Evolutionary conservation across 768 basidiomycete genomes (phyloP).

Genomic region (Boletus reticuloceps): DNA sequence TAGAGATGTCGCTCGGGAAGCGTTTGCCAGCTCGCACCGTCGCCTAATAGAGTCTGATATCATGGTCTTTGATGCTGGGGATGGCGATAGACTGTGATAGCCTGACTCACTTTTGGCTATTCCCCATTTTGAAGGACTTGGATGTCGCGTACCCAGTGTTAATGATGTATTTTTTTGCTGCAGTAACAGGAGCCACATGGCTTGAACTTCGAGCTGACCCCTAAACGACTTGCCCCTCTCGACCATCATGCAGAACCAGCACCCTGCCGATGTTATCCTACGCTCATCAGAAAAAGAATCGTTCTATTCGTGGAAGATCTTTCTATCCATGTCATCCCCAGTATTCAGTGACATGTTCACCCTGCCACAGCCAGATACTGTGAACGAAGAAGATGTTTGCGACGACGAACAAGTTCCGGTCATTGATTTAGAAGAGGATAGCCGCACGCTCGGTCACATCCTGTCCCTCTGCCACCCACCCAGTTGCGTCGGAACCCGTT

Average conservation of each 20-base stretch:
- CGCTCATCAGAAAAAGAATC: conserved; percentile 9
- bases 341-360: conserved; percentile 15
- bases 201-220: neutral
- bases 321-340: conserved; percentile 10
- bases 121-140: no score
- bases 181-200: no score
- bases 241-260: conserved; percentile 10
- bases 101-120: neutral
- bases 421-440: conserved; percentile 13
- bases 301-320: conserved; percentile 6
- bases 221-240: neutral
- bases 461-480: conserved; percentile 11
- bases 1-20: conserved; percentile 45
- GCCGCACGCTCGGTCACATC: conserved; percentile 3
- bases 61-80: conserved; percentile 8
- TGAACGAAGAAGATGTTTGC: neutral
- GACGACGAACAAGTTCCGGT: neutral
- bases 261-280: conserved; percentile 12
- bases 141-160: no score
- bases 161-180: no score
- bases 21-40: conserved; percentile 32
- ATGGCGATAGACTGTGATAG: conserved; percentile 1
- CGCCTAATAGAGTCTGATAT: conserved; percentile 1
- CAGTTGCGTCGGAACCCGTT: neutral
- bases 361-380: conserved; percentile 2